Base-by-base conservation (phyloP, 805 yeast genomes). In the Saccharomycopsis babjevae region DNA sequence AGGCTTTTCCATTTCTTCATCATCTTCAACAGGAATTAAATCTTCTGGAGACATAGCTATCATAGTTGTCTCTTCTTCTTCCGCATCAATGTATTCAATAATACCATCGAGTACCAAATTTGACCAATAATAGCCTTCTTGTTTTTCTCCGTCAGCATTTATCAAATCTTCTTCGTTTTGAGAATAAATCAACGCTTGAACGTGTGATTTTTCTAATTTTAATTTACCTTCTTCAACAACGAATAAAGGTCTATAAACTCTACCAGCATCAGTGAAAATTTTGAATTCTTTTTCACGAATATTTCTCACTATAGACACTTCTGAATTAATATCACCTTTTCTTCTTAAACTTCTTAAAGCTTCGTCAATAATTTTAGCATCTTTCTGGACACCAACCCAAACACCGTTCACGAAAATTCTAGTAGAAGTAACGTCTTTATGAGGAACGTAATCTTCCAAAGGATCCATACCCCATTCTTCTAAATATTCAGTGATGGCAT, bases 401-500 rank as follows among this genome's bases (percentile, higher is more conserved):
- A 93, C 97, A 81, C 99, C 99, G 71, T 94, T 94, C 59, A 94
- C 96, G 72, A 94, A 94, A 59, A 94, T 92, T 74, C 97, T 83
- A 1, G 97, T 92, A 39, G 96, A 89, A 71, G 88, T 89, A 54
- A 93, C 92, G 59, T 90, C 85, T 66, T 89, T 89, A 64, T 89
- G 90, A 39, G 99, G 98, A 60, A 88, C 91, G 72, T 89, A 94
- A 71, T 92, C 97, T 71, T 94, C 97, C 68, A 94, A 79, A 18
- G 97, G 97, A 75, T 94, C 98, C 89, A 94, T 85, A 75, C 99
- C 99, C 97, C 98, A 94, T 77, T 94, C 99, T 74, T 93, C 96
- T 75, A 94, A 80, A 75, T 92, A 88, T 71, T 88, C 88, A 65
- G 88, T 81, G 70, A 94, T 93, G 40, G 97, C 97, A 71, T 90